Conservation (phyloP, 2,329 filamentous ascomycete species). For the Curvularia hawaiiensis region DNA sequence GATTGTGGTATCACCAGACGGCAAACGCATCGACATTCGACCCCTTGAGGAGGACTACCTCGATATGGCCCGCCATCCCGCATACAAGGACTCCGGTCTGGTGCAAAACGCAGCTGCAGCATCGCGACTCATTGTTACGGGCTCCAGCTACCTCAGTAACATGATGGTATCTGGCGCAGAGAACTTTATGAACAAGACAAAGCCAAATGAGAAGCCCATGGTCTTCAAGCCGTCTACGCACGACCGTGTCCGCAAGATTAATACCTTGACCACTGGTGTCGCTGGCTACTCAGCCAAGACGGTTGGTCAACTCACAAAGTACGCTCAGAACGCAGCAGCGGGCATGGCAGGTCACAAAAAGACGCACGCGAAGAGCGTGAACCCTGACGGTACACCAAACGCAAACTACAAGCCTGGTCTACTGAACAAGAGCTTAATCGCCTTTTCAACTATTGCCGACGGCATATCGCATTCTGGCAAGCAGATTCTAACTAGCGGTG, state of each 20-base stretch:
- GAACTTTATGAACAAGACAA: constrained; percentile 77
- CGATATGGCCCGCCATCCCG: constrained; percentile 79
- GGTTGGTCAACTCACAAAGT: constrained; percentile 78
- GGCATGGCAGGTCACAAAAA: constrained; percentile 68
- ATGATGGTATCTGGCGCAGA: constrained; percentile 79
- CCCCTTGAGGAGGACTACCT: constrained; percentile 74
- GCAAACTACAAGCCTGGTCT: constrained; percentile 83
- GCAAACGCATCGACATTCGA: constrained; percentile 70
- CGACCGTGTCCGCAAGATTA: constrained; percentile 83
- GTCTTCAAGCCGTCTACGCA: constrained; percentile 88
- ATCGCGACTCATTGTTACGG: constrained; percentile 89
- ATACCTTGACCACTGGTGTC: constrained; percentile 80
- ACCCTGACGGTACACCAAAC: constrained; percentile 70
- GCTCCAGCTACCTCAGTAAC: constrained; percentile 78
- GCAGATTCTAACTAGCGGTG: constrained; percentile 74
- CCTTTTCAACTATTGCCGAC: constrained; percentile 92
- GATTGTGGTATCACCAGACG: constrained; percentile 73
- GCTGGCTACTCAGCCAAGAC: constrained; percentile 84
- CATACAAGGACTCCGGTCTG: constrained; percentile 85
- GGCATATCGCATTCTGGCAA: constrained; percentile 88
- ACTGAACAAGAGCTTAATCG: constrained; percentile 95
- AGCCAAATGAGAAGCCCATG: constrained; percentile 78
- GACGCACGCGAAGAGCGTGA: constrained; percentile 64
- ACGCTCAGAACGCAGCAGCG: constrained; percentile 90
- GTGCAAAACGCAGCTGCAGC: constrained; percentile 87